Evolutionary conservation across 257 asterid species (phyloP), one percentile per base, ranked within the genome.

Genomic region (Penstemon newberryi): DNA sequence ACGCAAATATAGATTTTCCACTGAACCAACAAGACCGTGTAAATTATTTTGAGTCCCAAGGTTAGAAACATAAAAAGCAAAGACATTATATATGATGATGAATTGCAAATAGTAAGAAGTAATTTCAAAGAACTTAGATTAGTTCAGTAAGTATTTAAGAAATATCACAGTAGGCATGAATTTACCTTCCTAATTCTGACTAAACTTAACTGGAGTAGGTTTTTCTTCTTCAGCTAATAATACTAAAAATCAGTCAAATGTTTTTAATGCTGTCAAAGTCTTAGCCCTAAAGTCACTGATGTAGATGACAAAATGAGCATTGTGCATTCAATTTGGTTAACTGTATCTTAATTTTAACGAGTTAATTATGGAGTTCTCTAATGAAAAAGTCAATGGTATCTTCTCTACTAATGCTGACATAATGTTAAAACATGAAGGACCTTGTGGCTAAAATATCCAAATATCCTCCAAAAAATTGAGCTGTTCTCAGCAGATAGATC

Each of bases 311-410:
- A 69, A 53, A 56, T 51, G 39, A 41, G 33, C 3, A 45, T 52
- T 8, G 47, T 41, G 67, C 39, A 73, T 54, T 36, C 19, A 15
- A 63, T 54, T 71, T 64, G 49, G 75, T 67, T 75, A 75, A 64
- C 70, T 60, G 66, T 65, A 50, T 66, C 36, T 43, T 10, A 45
- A 65, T 19, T 65, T 72, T 37, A 56, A 63, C 60, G 61, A 60
- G 59, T 56, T 57, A 41, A 63, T 75, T 10, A 37, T 11, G 40
- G 67, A 44, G 40, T 12, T 67, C 55, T 68, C 36, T 13, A 52
- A 54, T 50, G 4, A 54, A 25, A 39, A 73, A 66, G 74, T 66
- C 72, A 74, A 57, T 57, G 64, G 47, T 54, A 73, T 58, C 36
- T 42, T 70, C 36, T 69, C 25, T 65, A 36, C 59, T 37, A 62